Evolutionary conservation across 1,284 basidiomycete species (phyloP), one percentile per base, ranked within the genome.

Genomic region (Ustilago loliicola): DNA sequence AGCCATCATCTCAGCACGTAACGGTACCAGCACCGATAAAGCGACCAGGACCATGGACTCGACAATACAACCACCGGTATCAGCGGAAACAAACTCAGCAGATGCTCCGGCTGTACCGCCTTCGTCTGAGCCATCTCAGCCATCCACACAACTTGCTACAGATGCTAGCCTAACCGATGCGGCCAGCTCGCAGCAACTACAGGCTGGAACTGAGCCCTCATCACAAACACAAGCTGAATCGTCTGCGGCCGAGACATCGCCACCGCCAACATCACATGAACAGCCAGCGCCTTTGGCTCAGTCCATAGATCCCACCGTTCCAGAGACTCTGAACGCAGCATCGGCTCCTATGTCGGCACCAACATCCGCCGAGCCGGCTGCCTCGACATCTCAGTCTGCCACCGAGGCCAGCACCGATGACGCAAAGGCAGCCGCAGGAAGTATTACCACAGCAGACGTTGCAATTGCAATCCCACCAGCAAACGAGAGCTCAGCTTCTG

Each of bases 31-130:
- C 42, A 8, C 15, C n/a, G 15, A 2, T 21, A 7, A 13, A 2
- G 23, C 45, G 23, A 8, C 50, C 8, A 38, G 7, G 29, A 38
- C 51, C 40, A 54, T 61, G 59, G 59, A 42, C 17, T 29, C 50
- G 27, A 42, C 38, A 15, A 19, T n/a, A n/a, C 59, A 52, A 53
- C 50, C 38, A 36, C 15, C 40, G 8, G 2, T 8, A 10, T 19
- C 51, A 17, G 21, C 40, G 6, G 60, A 34, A 25, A 13, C 27
- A 11, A n/a, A 2, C 21, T 47, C 60, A 30, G 27, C 51, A 30
- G 59, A 53, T 15, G 50, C 30, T 13, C 7, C 45, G 6, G 29
- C 59, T 23, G 29, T 25, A 15, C 29, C 15, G n/a, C 9, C 27
- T 15, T 42, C 55, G 25, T 8, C 27, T n/a, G 40, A 62, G 50